A percentile compares a stretch with the other conserved stretches of the same genome.
Evolutionary conservation across 2,329 filamentous ascomycete genomes (phyloP).

Genomic region (Alternaria panax): DNA sequence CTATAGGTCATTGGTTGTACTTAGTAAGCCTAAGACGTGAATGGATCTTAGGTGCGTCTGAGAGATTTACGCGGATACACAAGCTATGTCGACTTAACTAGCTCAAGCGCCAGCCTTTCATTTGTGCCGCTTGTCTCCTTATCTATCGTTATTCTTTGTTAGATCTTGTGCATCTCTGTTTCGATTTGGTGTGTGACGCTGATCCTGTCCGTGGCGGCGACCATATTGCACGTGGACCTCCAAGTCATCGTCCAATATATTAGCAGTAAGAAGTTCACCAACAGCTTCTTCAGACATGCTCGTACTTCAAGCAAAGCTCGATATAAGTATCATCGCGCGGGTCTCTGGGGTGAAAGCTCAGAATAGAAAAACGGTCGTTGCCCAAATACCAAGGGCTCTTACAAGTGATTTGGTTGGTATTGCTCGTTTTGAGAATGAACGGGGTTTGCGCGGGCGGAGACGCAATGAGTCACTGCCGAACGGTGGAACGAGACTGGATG

Average conservation of each 20-base stretch:
- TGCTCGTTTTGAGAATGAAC: not conserved
- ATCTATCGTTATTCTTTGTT: not conserved
- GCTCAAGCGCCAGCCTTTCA: not conserved
- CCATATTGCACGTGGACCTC: no score
- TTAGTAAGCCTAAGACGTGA: not conserved
- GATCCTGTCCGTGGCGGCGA: not conserved
- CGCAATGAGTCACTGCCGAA: not conserved
- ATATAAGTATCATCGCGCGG: not conserved
- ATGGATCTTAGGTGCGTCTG: not conserved
- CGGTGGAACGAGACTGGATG: constrained; percentile 1
- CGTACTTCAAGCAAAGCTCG: not conserved
- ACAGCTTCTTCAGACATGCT: not conserved
- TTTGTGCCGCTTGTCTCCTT: not conserved
- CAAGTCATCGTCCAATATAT: not conserved
- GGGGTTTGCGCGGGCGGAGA: not conserved
- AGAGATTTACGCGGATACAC: not conserved
- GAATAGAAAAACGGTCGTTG: not conserved
- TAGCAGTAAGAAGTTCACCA: not conserved
- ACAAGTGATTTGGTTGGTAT: not conserved
- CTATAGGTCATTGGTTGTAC: not conserved
- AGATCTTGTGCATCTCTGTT: not conserved
- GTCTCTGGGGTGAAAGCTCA: no score
- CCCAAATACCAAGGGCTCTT: not conserved
- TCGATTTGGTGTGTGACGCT: not conserved
- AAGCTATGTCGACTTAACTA: not conserved